Conservation (phyloP, 1,284 basidiomycete species). For the Rhodofomes roseus region DNA sequence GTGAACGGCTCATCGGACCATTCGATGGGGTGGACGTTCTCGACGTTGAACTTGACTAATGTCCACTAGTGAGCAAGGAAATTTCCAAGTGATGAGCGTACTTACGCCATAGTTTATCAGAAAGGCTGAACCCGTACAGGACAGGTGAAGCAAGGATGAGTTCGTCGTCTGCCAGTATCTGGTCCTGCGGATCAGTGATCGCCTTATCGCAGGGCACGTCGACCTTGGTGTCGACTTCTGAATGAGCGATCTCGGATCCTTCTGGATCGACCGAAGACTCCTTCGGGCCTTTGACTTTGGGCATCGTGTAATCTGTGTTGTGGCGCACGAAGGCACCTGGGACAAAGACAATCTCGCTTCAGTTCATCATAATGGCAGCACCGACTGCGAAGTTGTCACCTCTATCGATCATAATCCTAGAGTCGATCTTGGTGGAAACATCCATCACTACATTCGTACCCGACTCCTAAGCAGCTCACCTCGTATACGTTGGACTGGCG, state of each 20-base stretch:
- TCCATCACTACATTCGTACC: not conserved
- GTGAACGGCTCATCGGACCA: conserved; percentile 58
- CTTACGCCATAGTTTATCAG: conserved; percentile 58
- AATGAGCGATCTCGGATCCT: not conserved
- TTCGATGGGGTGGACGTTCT: conserved; percentile 43
- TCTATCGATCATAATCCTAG: conserved; percentile 50
- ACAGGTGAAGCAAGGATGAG: conserved; percentile 52
- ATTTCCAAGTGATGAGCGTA: not conserved
- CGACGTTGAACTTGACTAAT: conserved; percentile 53
- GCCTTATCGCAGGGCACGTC: not conserved
- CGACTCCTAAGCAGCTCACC: conserved; percentile 26
- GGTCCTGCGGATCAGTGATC: conserved; percentile 17
- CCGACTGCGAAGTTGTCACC: not conserved
- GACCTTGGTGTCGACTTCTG: not conserved
- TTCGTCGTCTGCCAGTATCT: conserved; percentile 41
- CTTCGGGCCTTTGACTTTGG: not conserved
- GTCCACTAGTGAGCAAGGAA: not conserved
- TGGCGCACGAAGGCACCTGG: not conserved
- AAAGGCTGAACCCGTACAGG: conserved; percentile 55
- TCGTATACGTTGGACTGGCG: conserved; percentile 36
- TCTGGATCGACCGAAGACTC: not conserved
- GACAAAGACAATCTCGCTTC: not conserved
- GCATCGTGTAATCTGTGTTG: not conserved
- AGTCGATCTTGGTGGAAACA: conserved; percentile 18
- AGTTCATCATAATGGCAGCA: conserved; percentile 27